phyloP scores from a whole-genome alignment of 176 grass and related monocot genomes.

The Eragrostis curvula region DNA sequence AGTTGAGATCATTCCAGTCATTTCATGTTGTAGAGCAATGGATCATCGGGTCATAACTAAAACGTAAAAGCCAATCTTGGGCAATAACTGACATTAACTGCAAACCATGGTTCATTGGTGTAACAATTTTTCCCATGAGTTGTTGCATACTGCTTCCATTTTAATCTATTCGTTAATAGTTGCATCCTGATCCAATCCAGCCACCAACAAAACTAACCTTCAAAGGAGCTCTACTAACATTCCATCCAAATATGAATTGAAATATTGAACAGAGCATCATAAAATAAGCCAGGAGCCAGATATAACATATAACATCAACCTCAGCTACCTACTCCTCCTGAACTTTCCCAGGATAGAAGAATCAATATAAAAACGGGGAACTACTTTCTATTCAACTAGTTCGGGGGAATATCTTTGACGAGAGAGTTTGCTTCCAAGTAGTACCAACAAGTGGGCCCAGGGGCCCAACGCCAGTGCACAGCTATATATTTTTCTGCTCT shows the following conservation, averaged over 20 bases:
- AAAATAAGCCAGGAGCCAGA: not conserved
- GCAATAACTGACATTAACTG: not conserved
- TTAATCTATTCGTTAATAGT: not conserved
- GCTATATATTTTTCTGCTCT: not conserved
- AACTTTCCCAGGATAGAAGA: not conserved
- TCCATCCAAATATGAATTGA: not conserved
- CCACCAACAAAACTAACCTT: not conserved
- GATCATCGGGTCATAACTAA: no score
- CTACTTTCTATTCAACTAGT: not conserved
- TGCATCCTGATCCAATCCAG: constrained; percentile 1
- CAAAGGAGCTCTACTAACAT: not conserved
- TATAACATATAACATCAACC: not conserved
- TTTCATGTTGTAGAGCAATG: no score
- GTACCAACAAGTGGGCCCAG: constrained; percentile 20
- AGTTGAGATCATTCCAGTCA: constrained; percentile 6
- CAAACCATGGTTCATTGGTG: not conserved
- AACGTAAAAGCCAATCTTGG: no score
- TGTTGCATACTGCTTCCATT: not conserved
- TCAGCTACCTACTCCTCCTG: not conserved
- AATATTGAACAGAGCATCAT: not conserved
- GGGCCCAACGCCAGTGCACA: not conserved
- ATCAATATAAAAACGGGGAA: not conserved
- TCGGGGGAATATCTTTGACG: not conserved
- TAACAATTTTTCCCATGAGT: not conserved
- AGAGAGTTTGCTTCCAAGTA: constrained; percentile 29